Percentiles rank a stretch among this genome's conserved stretches.
Evolutionary conservation across 179 eudicot species (phyloP).

Genomic region (Patellifolia procumbens): DNA sequence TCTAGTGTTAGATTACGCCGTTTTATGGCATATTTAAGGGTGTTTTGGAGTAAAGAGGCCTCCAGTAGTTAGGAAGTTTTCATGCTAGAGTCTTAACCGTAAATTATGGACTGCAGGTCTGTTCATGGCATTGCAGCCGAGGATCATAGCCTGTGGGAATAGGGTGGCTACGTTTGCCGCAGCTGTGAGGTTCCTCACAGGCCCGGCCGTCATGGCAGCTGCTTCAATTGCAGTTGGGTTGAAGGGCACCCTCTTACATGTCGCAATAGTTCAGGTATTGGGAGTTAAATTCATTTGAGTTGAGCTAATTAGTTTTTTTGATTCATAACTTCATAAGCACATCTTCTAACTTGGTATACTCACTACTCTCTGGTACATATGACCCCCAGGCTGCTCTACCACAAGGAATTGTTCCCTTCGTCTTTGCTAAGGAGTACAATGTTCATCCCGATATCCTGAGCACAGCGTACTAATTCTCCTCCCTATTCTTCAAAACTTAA

Average conservation of each 20-base stretch:
- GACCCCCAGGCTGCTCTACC: slow-evolving; percentile 39
- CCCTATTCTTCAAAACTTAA: not conserved
- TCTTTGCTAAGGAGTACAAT: slow-evolving; percentile 40
- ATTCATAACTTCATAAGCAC: no score
- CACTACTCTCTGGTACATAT: not conserved
- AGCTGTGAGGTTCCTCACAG: slow-evolving; percentile 29
- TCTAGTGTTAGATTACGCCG: no score
- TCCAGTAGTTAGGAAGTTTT: not conserved
- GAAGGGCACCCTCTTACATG: slow-evolving; percentile 32
- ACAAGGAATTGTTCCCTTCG: slow-evolving; percentile 40
- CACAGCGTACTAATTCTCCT: slow-evolving; percentile 31
- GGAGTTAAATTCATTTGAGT: not conserved
- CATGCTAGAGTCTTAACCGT: not conserved
- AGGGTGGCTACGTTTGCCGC: slow-evolving; percentile 33
- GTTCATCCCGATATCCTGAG: slow-evolving; percentile 43
- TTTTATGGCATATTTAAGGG: not conserved
- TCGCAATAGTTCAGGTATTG: slow-evolving; percentile 41
- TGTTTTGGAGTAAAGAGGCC: no score
- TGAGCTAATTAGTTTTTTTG: no score
- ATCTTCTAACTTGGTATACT: no score
- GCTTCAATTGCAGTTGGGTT: slow-evolving; percentile 38
- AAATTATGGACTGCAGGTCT: slow-evolving; percentile 26
- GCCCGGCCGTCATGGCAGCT: slow-evolving; percentile 42
- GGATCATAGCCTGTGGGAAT: slow-evolving; percentile 39
- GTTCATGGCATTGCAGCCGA: slow-evolving; percentile 44